Evolutionary conservation across 2,329 filamentous ascomycete genomes (phyloP).

Genomic region (Cladosporium sphaerospermum): DNA sequence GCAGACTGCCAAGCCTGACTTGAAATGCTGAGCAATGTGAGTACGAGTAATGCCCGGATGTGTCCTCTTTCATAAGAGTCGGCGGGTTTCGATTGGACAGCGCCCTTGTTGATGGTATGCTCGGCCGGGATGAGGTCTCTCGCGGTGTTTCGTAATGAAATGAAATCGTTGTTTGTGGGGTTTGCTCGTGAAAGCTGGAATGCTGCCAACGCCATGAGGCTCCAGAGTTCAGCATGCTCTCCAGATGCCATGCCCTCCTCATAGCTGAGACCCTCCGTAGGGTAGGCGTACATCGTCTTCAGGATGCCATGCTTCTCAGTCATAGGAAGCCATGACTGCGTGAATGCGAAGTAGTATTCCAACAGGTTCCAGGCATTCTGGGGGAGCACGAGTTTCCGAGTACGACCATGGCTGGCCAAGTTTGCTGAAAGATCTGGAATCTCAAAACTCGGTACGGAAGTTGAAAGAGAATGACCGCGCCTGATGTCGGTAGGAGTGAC

Average conservation of each 20-base stretch:
- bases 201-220: conserved; percentile 38
- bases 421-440: background rate
- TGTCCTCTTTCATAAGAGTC: conserved; percentile 33
- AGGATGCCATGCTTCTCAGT: conserved; percentile 60
- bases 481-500: background rate
- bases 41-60: conserved; percentile 38
- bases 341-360: conserved; percentile 69
- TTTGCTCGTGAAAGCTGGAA: conserved; percentile 23
- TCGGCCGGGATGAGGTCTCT: conserved; percentile 5
- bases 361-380: conserved; percentile 55
- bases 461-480: background rate
- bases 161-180: conserved; percentile 27
- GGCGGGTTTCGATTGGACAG: background rate
- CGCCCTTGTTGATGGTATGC: background rate
- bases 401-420: background rate
- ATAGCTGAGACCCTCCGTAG: conserved; percentile 35
- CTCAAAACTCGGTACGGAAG: background rate
- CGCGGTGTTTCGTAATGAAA: conserved; percentile 27
- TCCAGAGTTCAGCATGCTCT: conserved; percentile 41
- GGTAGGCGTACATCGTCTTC: conserved; percentile 51
- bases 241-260: conserved; percentile 25
- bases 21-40: conserved; percentile 59
- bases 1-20: conserved; percentile 52
- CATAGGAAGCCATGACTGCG: conserved; percentile 70
- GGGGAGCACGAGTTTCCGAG: conserved; percentile 36